phyloP scores from a whole-genome alignment of 2,329 filamentous ascomycete species.

The Xylariaceae sp. region DNA sequence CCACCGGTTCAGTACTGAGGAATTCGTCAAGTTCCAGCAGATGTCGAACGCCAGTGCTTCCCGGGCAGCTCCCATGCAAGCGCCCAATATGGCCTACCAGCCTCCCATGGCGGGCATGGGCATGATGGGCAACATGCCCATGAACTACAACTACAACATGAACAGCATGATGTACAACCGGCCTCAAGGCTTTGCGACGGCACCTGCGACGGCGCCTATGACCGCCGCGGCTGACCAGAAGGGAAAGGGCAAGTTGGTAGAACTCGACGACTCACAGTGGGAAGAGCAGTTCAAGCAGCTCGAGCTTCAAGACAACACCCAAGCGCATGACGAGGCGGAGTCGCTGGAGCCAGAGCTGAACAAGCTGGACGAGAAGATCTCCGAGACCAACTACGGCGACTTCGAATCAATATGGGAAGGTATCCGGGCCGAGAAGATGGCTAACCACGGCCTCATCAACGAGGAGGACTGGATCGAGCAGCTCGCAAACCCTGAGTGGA shows the following conservation, averaged over 20 bases:
- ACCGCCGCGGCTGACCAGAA: slow-evolving; percentile 37
- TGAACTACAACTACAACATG: slow-evolving; percentile 44
- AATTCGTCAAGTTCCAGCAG: slow-evolving; percentile 84
- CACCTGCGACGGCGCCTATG: slow-evolving; percentile 2
- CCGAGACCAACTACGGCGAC: slow-evolving; percentile 72
- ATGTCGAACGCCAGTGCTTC: slow-evolving; percentile 52
- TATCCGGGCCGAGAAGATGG: slow-evolving; percentile 70
- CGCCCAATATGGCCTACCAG: slow-evolving; percentile 50
- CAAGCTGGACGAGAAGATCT: slow-evolving; percentile 64
- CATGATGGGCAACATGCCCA: slow-evolving; percentile 46
- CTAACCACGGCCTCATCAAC: slow-evolving; percentile 63
- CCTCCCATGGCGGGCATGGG: slow-evolving; percentile 56
- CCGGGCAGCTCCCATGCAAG: slow-evolving; percentile 55
- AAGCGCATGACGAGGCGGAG: slow-evolving; percentile 55
- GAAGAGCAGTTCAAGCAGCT: slow-evolving; percentile 93
- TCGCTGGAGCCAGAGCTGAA: slow-evolving; percentile 84
- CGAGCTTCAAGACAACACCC: slow-evolving; percentile 39
- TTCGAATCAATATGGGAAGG: slow-evolving; percentile 88
- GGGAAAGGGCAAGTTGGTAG: slow-evolving; percentile 88
- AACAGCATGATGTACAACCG: slow-evolving; percentile 49
- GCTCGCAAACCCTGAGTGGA: slow-evolving; percentile 77
- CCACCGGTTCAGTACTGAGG: slow-evolving; percentile 68
- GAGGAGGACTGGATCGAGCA: slow-evolving; percentile 58
- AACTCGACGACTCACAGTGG: slow-evolving; percentile 91
- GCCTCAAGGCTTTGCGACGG: background rate